A percentile compares a stretch with the other conserved stretches of the same genome.
These are phyloP conservation scores for Penicillium coffeae DNA, from an alignment of 495 filamentous ascomycete species.

Conservation along the genomic window DNA sequence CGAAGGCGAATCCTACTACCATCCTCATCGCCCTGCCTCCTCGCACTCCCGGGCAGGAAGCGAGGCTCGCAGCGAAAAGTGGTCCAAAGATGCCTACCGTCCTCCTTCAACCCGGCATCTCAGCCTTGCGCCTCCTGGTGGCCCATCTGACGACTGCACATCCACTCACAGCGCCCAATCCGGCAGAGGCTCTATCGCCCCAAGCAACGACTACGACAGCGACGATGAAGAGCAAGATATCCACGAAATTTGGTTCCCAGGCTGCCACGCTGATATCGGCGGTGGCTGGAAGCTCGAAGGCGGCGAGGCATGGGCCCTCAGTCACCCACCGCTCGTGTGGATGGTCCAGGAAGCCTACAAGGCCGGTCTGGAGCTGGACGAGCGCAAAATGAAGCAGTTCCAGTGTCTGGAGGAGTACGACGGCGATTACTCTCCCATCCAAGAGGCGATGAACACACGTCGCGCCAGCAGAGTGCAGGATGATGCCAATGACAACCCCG, in stretches of 20 bases:
- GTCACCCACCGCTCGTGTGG: constrained; percentile 75
- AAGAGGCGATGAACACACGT: constrained; percentile 36
- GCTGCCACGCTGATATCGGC: constrained; percentile 78
- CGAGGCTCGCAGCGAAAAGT: neutral
- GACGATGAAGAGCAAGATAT: constrained; percentile 69
- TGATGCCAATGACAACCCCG: constrained; percentile 17
- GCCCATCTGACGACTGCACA: constrained; percentile 30
- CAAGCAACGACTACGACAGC: constrained; percentile 46
- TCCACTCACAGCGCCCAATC: constrained; percentile 42
- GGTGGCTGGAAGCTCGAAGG: constrained; percentile 70
- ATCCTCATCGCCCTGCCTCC: constrained; percentile 20
- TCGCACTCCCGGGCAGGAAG: constrained; percentile 19
- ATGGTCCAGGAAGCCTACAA: constrained; percentile 77
- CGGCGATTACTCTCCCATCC: constrained; percentile 42
- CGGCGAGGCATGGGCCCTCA: constrained; percentile 57
- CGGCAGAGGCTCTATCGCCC: constrained; percentile 32
- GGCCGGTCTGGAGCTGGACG: constrained; percentile 69
- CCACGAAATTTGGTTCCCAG: constrained; percentile 81
- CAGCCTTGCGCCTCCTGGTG: constrained; percentile 30
- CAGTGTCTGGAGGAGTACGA: constrained; percentile 55
- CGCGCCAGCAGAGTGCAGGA: constrained; percentile 13
- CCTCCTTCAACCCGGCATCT: constrained; percentile 28
- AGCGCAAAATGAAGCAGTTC: constrained; percentile 61
- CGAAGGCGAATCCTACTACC: constrained; percentile 34
- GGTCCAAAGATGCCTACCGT: constrained; percentile 30